phyloP scores from a whole-genome alignment of 2,329 filamentous ascomycete genomes.

The Hymenoscyphus infarciens region DNA sequence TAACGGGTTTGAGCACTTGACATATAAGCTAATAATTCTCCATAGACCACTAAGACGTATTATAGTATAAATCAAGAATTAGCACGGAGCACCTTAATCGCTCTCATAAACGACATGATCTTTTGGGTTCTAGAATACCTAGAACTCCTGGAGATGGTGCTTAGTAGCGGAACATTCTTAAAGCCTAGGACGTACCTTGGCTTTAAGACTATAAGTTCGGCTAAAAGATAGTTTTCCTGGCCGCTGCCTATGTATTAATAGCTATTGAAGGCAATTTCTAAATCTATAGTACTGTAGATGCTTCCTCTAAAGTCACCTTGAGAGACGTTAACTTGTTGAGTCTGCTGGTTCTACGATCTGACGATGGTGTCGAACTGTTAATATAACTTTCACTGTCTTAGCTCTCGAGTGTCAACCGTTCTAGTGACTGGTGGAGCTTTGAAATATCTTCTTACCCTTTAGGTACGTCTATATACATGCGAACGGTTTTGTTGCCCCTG shows the following conservation, averaged over 20 bases:
- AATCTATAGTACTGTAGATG: too few species aligned
- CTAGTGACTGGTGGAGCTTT: too few species aligned
- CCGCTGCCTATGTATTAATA: neutral
- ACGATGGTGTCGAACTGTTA: too few species aligned
- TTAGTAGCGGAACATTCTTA: slow-evolving; percentile 34
- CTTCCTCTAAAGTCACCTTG: too few species aligned
- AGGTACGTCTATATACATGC: too few species aligned
- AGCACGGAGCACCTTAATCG: slow-evolving; percentile 43
- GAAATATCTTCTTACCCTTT: too few species aligned
- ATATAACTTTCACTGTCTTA: too few species aligned
- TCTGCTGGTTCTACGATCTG: too few species aligned
- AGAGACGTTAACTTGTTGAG: too few species aligned
- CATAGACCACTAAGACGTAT: slow-evolving; percentile 45
- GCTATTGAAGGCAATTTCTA: neutral
- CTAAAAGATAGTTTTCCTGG: neutral
- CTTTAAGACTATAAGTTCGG: slow-evolving; percentile 46
- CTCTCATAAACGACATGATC: slow-evolving; percentile 40
- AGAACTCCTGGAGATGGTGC: slow-evolving; percentile 23
- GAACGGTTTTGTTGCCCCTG: too few species aligned
- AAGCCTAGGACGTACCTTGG: slow-evolving; percentile 41
- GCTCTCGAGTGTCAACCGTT: too few species aligned
- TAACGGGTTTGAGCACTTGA: neutral
- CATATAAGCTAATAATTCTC: neutral
- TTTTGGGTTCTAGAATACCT: slow-evolving; percentile 29
- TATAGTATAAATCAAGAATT: slow-evolving; percentile 50